Conservation (phyloP, 1,284 basidiomycete genomes). For the Pseudozyma hubeiensis region DNA sequence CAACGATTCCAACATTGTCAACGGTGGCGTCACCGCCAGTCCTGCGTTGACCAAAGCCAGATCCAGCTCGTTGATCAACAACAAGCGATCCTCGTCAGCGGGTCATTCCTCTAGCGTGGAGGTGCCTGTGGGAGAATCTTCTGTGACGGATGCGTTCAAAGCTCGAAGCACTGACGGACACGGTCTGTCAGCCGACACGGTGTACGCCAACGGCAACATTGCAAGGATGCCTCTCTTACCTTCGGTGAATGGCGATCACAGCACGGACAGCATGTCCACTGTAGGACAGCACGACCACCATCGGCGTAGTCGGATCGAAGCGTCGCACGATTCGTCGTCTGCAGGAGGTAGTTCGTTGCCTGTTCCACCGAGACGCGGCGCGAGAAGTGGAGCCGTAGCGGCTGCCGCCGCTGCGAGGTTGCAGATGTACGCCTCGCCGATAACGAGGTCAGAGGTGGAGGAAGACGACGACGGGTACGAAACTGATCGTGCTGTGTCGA, state of each 20-base stretch:
- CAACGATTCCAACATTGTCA: not conserved
- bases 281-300: not conserved
- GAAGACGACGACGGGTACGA: conserved; percentile 13
- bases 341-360: conserved; percentile 13
- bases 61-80: conserved; percentile 18
- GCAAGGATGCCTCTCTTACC: conserved; percentile 30
- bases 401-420: conserved; percentile 8
- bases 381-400: not conserved
- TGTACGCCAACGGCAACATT: conserved; percentile 46
- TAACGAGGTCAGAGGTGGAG: not conserved
- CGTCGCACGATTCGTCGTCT: conserved; percentile 12
- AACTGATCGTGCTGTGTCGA: conserved; percentile 11
- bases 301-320: not conserved
- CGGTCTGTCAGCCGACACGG: not conserved
- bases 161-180: not conserved
- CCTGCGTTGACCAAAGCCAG: conserved; percentile 1
- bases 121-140: not conserved
- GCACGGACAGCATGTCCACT: conserved; percentile 5
- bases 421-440: not conserved
- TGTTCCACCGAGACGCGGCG: conserved; percentile 20
- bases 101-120: not conserved
- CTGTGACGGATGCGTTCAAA: not conserved
- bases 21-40: not conserved
- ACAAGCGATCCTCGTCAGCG: conserved; percentile 1
- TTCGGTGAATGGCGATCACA: not conserved